Evolutionary conservation across 2,329 filamentous ascomycete species (phyloP), one percentile per base, ranked within the genome.

Genomic region (Fusarium concolor): DNA sequence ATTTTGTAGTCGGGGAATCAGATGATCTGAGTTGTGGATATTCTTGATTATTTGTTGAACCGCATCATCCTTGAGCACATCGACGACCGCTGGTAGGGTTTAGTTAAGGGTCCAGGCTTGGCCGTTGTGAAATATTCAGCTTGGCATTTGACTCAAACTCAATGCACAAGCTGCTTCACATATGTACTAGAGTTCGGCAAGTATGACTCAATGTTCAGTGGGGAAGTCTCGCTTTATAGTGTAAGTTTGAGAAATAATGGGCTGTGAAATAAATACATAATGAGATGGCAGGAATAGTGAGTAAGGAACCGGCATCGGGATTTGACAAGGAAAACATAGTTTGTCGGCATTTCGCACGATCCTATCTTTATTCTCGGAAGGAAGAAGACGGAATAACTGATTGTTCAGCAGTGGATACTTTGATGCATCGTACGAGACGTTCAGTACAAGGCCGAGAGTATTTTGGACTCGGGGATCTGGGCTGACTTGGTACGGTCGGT

Each of bases 401-500:
- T 44, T 56, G 45, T 44, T 58, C 49, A 45, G 56, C 38, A 49
- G 66, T 70, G 67, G 66, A 47, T 58, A 68, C 57, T 45, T 62
- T 45, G 28, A 44, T 67, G 33, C 46, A 68, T 70, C 66, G 56
- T 68, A 68, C 66, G 66, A 68, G 66, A 58, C 18, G 26, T 26
- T 45, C 18, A 44, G 44, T 50, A 37, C 44, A 49, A 67, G 44
- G 35, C 52, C 33, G 52, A 69, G 65, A 53, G 35, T 45, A 29
- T 41, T 54, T 53, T 45, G 20, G 18, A 69, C 43, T 56, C 37
- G 52, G 52, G 52, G 41, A 43, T 37, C 31, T 45, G n/a, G 26
- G 28, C 22, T 56, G 53, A 56, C n/a, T 35, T 35, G 11, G 10
- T 31, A 31, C 41, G 18, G 18, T 24, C 22, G 12, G 22, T 20